phyloP scores from a whole-genome alignment of 495 filamentous ascomycete species.

The Cladorrhinum samala region DNA sequence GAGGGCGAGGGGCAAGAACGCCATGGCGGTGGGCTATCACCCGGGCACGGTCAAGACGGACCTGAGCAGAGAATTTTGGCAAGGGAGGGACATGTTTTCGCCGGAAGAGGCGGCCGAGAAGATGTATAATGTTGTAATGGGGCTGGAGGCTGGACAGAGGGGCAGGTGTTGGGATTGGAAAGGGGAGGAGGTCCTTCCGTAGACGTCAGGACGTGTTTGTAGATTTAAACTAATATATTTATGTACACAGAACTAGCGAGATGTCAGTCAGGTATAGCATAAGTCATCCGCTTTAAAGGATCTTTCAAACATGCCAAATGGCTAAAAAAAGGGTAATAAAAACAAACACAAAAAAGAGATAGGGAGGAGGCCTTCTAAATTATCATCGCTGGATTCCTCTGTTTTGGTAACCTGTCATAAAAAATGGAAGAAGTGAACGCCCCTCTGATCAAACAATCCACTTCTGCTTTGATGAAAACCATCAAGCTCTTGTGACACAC shows the following conservation, averaged over 20 bases:
- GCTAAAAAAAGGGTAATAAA: no score
- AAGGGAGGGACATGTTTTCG: conserved; percentile 52
- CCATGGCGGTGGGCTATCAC: conserved; percentile 65
- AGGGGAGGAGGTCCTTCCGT: conserved; percentile 63
- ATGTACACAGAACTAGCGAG: no score
- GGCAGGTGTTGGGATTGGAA: conserved; percentile 75
- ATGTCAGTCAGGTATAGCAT: no score
- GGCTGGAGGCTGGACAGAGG: conserved; percentile 45
- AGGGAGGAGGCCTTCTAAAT: no score
- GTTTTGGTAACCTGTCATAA: not conserved
- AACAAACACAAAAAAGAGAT: no score
- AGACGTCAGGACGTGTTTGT: no score
- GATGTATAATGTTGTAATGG: conserved; percentile 51
- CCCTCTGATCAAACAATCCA: not conserved
- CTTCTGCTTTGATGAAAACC: no score
- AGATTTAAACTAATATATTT: no score
- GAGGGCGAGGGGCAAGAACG: conserved; percentile 48
- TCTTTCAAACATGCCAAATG: no score
- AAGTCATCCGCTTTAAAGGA: no score
- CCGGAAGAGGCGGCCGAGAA: conserved; percentile 55
- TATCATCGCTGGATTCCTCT: no score
- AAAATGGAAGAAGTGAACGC: not conserved
- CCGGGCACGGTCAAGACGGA: conserved; percentile 77
- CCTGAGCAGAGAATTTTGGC: conserved; percentile 62
- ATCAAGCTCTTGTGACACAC: not conserved